phyloP scores from a whole-genome alignment of 2,329 filamentous ascomycete species.

The Fusarium sacchari region DNA sequence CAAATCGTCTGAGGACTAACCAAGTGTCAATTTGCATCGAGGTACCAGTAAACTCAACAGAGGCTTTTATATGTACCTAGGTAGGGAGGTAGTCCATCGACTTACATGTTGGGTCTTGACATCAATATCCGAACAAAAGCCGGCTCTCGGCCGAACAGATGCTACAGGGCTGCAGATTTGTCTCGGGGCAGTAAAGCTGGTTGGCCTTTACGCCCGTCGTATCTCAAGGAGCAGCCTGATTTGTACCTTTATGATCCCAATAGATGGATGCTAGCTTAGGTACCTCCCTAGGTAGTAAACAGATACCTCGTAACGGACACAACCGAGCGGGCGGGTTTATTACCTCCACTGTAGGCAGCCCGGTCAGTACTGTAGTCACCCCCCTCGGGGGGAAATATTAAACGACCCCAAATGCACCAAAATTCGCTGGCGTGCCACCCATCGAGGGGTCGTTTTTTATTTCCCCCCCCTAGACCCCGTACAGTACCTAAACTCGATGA shows the following conservation, averaged over 20 bases:
- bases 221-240: slow-evolving; percentile 22
- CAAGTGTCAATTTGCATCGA: background rate
- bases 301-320: background rate
- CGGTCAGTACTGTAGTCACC: too few relatives aligned
- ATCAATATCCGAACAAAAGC: slow-evolving; percentile 11
- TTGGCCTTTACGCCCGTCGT: slow-evolving; percentile 8
- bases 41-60: background rate
- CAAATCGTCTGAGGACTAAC: background rate
- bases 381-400: too few relatives aligned
- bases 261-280: background rate
- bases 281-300: too few relatives aligned
- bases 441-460: too few relatives aligned
- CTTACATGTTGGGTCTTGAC: background rate
- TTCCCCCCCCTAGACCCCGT: too few relatives aligned
- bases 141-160: slow-evolving; percentile 33
- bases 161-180: slow-evolving; percentile 25
- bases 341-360: too few relatives aligned
- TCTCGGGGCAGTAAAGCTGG: background rate
- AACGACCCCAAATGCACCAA: too few relatives aligned
- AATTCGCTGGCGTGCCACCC: too few relatives aligned
- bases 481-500: slow-evolving; percentile 6
- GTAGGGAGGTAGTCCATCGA: background rate
- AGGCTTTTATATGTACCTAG: background rate
- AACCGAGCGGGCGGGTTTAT: background rate
- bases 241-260: slow-evolving; percentile 13